Evolutionary conservation across 805 yeast species (phyloP), one percentile per base, ranked within the genome.

Genomic region (Lipomyces mesembrius): DNA sequence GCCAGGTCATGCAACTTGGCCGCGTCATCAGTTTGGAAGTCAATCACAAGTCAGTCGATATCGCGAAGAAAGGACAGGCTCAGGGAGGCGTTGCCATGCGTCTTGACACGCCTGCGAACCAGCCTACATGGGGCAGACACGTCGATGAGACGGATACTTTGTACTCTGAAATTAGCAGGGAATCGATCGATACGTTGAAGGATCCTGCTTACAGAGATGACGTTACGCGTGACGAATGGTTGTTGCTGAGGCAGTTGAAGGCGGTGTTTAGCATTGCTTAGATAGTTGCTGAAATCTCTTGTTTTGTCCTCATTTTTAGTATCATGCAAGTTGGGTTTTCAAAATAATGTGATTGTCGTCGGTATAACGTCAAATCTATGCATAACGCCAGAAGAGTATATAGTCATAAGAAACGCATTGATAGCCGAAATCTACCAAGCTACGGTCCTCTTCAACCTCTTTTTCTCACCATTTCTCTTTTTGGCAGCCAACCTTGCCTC

Each of bases 81-180:
- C 86, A 90, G 74, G 98, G 97, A 34, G 99, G 99, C 86, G 98
- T 94, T 71, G 99, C 99, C 70, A 91, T 95, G 90, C 88, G 99
- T 83, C 84, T 95, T 76, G 99, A 95, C 65, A 93, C 97, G 72
- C 90, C 97, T 56, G 62, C 73, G 9, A 94, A 91, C 71, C 97
- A 92, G 81, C 98, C 99, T 63, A 88, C 91, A 14, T 95, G 98
- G 98, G 99, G 99, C 71, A 91, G 99, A 83, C 99, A 95, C 77
- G 96, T 95, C 74, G 97, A 92, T 79, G 99, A 95, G 80, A 82
- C 86, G 66, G 99, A 95, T 79, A 84, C 85, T 57, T 83, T 95
- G 77, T 95, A 93, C 81, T 94, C 99, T n/a, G 83, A 90, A 81
- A 85, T 95, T 71, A 77, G 95, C 12, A 88, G 99, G 83, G 90